Base-by-base conservation (phyloP, 2,329 filamentous ascomycete genomes). In the Calonectria hawksworthii region DNA sequence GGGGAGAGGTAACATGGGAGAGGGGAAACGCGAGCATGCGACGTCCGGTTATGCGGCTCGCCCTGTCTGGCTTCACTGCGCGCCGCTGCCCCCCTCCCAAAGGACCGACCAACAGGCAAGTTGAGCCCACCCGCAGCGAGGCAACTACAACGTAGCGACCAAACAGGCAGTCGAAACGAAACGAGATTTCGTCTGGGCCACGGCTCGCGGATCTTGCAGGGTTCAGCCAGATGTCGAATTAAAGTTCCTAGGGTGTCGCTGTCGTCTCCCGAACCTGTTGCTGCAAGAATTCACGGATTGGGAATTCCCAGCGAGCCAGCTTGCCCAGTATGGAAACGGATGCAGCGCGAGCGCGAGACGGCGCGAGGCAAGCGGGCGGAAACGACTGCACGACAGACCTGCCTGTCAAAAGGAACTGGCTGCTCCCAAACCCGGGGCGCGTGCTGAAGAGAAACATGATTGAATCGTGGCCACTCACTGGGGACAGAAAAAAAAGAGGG, bases 211-310 rank as follows among this genome's bases (percentile, higher is more conserved):
- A 50, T 56, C 38, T 30, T 56, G 23, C 38, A 38, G 26, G 32
- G 41, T 11, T 21, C 47, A 1, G 34, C 9, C 63, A 56, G 71
- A 67, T 63, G 76, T 80, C 70, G 36, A 75, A 78, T 67, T 76
- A 79, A 68, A 77, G 77, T 78, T 79, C 64, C 50, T 56, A 52
- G 70, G 74, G 68, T 63, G 61, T 65, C 68, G 44, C 64, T 72
- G 64, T 69, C 30, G 11, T 73, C 68, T 67, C 72, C 44, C 72
- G 66, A 70, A 73, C 73, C 54, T 63, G 59, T 74, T 74, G 70
- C 74, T 79, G 76, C 76, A 78, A 73, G 68, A 74, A 61, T 75
- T 80, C 74, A 77, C 68, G 51, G 70, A 76, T 76, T 70, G 73
- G 75, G 77, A 72, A 80, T 75, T 65, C 72, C 54, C 32, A 61